phyloP scores from a whole-genome alignment of 2,329 filamentous ascomycete genomes.

The Colletotrichum australisinense region DNA sequence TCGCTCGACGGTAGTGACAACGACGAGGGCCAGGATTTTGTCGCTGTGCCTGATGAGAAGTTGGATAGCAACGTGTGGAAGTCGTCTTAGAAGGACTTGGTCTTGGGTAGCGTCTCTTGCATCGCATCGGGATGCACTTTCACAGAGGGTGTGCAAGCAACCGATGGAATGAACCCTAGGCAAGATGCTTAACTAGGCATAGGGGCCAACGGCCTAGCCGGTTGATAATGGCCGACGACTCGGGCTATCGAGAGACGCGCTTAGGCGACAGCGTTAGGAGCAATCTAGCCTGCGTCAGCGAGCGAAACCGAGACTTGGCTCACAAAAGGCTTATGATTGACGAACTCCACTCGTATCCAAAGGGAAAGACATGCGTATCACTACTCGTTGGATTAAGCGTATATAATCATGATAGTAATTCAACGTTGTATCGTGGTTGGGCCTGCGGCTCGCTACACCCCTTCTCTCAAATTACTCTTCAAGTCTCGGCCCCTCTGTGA shows the following conservation, averaged over 20 bases:
- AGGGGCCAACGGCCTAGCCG: neutral
- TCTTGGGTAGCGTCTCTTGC: neutral
- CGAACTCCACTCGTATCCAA: conserved; percentile 22
- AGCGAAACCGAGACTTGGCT: neutral
- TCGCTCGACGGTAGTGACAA: conserved; percentile 50
- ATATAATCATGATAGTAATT: conserved; percentile 27
- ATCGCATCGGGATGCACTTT: neutral
- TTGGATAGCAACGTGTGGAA: conserved; percentile 59
- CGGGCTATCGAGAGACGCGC: neutral
- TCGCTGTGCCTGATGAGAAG: conserved; percentile 58
- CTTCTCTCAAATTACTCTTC: neutral
- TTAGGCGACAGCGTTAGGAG: neutral
- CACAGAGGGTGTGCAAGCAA: neutral
- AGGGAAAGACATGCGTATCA: conserved; percentile 1
- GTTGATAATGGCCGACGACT: neutral
- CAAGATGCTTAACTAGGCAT: neutral
- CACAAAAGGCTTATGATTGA: conserved; percentile 14
- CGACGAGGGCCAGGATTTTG: conserved; percentile 59
- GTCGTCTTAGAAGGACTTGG: conserved; percentile 36
- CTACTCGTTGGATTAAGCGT: conserved; percentile 11
- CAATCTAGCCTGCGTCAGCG: neutral
- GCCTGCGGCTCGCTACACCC: neutral
- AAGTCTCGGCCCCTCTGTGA: neutral
- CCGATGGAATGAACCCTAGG: neutral
- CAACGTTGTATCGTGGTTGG: neutral